phyloP scores from a whole-genome alignment of 202 grass and related monocot species.

The Tripidium arundinaceum region DNA sequence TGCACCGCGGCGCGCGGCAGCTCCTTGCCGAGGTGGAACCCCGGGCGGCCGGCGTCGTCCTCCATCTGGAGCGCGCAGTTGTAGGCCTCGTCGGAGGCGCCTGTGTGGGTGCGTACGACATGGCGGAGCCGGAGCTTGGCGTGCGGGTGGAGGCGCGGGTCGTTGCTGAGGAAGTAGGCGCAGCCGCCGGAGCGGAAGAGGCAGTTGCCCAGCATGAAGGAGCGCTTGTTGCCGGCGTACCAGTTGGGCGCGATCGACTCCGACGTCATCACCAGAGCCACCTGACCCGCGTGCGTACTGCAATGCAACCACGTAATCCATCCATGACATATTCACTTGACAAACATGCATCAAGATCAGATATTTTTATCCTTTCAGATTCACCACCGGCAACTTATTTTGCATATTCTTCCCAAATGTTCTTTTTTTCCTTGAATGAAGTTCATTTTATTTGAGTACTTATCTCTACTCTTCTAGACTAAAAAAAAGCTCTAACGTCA shows the following conservation, averaged over 20 bases:
- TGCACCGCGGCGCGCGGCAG: conserved; percentile 63
- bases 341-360: not conserved
- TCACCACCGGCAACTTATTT: too few relatives aligned
- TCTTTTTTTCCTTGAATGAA: too few relatives aligned
- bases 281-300: conserved; percentile 34
- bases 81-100: conserved; percentile 65
- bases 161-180: conserved; percentile 77
- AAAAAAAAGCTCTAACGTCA: too few relatives aligned
- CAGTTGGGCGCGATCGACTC: conserved; percentile 96
- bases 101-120: conserved; percentile 82
- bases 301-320: not conserved
- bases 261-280: conserved; percentile 75
- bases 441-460: too few relatives aligned
- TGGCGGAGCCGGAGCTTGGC: conserved; percentile 64
- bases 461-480: too few relatives aligned
- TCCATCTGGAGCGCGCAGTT: conserved; percentile 86
- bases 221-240: conserved; percentile 74
- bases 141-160: conserved; percentile 11
- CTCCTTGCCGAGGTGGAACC: conserved; percentile 84
- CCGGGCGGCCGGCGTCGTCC: conserved; percentile 54
- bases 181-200: conserved; percentile 94
- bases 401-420: too few relatives aligned
- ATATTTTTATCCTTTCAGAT: too few relatives aligned
- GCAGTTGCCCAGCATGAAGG: conserved; percentile 95
- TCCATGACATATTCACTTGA: too few relatives aligned